Base-by-base conservation (phyloP, 495 filamentous ascomycete species). In the Xylaria curta region DNA sequence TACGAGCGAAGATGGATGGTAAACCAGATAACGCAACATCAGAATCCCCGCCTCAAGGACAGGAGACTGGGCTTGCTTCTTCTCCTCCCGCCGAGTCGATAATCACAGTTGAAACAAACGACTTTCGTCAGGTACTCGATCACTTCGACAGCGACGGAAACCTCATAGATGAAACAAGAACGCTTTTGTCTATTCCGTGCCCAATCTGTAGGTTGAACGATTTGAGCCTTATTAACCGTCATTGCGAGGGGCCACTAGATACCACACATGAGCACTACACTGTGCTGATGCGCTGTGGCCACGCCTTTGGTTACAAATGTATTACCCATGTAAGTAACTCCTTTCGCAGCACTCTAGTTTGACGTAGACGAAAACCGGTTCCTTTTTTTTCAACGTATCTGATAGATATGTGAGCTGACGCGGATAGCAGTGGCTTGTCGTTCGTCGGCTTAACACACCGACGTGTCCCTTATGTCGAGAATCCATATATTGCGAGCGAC, bases 231-330 rank as follows among this genome's bases (percentile, higher is more conserved):
- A 15, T 73, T 13, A 73, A 75, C 51, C 31, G 2, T 17, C 33
- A 40, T 10, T 28, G 66, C 33, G 68, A 75, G 24, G 62, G 47
- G 21, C 54, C 24, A 19, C 58, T 54, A 12, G 49, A 36, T 0
- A n/a, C 15, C 1, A 73, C 59, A 9, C 71, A 75, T 44, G 70
- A 75, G 49, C 5, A 2, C 3, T 77, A 71, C 26, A 28, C 47
- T 3, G 75, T 75, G 10, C 68, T 75, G 4, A 71, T 64, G 1
- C 31, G n/a, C 3, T 76, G 75, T 13, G 68, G 68, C 1, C 75
- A 77, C 40, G 73, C 60, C 12, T 75, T 76, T 26, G 49, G 49
- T 24, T 53, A 53, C 12, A 53, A n/a, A 26, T 53, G 49, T 53
- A 3, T 53, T 26, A 4, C 21, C 49, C 3, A 53, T 26, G 49